Conservation (phyloP, 768 basidiomycete genomes). For the Tulasnella sp. region DNA sequence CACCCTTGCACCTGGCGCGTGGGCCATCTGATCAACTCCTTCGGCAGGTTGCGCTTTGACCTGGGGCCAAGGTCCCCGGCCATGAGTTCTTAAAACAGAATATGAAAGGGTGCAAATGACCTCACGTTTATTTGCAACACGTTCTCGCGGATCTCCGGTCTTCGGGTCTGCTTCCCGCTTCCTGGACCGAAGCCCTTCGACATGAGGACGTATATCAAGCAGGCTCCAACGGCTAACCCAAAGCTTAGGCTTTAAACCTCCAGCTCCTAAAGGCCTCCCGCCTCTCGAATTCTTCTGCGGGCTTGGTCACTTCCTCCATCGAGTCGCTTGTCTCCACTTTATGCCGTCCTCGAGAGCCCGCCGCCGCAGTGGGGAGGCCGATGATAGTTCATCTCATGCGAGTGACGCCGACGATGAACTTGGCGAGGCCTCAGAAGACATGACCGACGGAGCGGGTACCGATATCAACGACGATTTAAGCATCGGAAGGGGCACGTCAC, state of each 20-base stretch:
- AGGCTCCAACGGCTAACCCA: background rate
- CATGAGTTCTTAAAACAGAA: background rate
- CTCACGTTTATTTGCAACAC: background rate
- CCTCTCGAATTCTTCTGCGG: background rate
- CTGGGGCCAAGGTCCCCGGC: too few relatives aligned
- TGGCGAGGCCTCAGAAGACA: background rate
- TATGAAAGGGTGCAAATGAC: background rate
- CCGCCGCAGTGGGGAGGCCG: conserved; percentile 36
- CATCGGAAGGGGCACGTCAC: background rate
- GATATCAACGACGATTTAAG: background rate
- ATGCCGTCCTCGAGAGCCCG: background rate
- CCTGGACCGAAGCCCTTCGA: background rate
- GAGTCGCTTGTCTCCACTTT: background rate
- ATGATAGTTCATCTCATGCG: background rate
- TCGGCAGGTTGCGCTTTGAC: background rate
- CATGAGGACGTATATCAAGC: background rate
- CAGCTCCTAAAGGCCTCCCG: too few relatives aligned
- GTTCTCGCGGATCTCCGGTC: background rate
- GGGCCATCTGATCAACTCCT: background rate
- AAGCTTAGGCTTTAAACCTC: background rate
- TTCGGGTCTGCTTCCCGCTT: background rate
- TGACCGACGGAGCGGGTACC: background rate
- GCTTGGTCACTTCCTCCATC: background rate
- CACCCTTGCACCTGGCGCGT: background rate
- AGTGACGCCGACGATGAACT: conserved; percentile 10